Evolutionary conservation across 2,329 filamentous ascomycete genomes (phyloP).

Genomic region (Penicillium oxalicum): DNA sequence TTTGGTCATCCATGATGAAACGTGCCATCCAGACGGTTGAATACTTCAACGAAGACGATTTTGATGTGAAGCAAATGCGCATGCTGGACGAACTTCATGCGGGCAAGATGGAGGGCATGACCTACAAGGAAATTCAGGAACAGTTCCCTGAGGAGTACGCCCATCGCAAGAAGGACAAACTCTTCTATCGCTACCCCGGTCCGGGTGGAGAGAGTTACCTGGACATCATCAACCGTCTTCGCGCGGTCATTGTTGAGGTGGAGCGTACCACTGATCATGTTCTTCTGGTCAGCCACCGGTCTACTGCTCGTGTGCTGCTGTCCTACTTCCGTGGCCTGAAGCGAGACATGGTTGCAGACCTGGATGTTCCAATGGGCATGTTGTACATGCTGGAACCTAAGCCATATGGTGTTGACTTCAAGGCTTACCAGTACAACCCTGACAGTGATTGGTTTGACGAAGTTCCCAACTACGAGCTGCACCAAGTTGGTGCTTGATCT

Average conservation of each 20-base stretch:
- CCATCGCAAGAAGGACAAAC: conserved; percentile 75
- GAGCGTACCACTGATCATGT: conserved; percentile 96
- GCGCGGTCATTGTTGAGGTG: conserved; percentile 92
- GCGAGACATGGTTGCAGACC: conserved; percentile 83
- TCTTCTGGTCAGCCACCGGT: conserved; percentile 85
- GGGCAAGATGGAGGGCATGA: conserved; percentile 88
- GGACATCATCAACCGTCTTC: conserved; percentile 90
- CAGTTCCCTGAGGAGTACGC: conserved; percentile 74
- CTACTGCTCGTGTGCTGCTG: conserved; percentile 83
- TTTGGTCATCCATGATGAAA: conserved; percentile 97
- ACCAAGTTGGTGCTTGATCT: conserved; percentile 28
- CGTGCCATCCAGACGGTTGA: conserved; percentile 82
- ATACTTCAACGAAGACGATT: conserved; percentile 91
- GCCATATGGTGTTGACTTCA: conserved; percentile 95
- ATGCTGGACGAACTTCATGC: conserved; percentile 97
- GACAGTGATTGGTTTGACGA: conserved; percentile 74
- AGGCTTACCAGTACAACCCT: conserved; percentile 86
- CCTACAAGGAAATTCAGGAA: conserved; percentile 81
- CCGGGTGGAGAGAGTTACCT: conserved; percentile 94
- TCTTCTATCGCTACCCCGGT: conserved; percentile 93
- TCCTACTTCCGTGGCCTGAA: conserved; percentile 95
- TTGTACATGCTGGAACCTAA: conserved; percentile 94
- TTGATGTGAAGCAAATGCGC: conserved; percentile 94
- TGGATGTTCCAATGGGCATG: conserved; percentile 90
- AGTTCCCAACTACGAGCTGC: conserved; percentile 74